Conservation (phyloP, 2,329 filamentous ascomycete genomes). For the Bipolaris victoriae region DNA sequence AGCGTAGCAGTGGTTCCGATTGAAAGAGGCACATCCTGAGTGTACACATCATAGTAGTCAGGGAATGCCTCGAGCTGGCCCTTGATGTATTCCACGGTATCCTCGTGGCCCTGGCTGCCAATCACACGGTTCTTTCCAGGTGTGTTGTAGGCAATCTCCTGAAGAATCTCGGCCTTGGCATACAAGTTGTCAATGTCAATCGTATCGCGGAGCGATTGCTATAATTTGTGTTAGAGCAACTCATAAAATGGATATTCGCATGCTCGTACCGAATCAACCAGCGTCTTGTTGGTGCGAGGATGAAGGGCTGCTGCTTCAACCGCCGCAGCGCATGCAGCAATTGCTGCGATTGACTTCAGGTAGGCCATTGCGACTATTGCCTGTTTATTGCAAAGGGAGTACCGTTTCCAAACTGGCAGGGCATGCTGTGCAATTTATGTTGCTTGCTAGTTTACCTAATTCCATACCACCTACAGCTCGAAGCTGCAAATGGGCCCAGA, state of each 20-base stretch:
- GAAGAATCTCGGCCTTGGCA: conserved; percentile 41
- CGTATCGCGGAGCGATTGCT: conserved; percentile 34
- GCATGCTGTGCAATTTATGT: conserved; percentile 22
- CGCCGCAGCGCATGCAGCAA: conserved; percentile 29
- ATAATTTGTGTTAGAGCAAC: background rate
- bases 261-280: conserved; percentile 35
- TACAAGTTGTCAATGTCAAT: conserved; percentile 36
- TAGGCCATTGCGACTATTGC: conserved; percentile 18
- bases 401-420: conserved; percentile 1
- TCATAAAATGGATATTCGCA: too few species aligned
- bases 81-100: conserved; percentile 49
- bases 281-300: conserved; percentile 29
- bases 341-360: conserved; percentile 31
- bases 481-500: conserved; percentile 10
- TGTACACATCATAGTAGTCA: conserved; percentile 48
- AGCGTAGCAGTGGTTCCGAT: conserved; percentile 38
- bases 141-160: conserved; percentile 50
- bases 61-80: conserved; percentile 36
- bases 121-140: conserved; percentile 51
- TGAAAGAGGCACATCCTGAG: conserved; percentile 36
- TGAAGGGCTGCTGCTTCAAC: conserved; percentile 31
- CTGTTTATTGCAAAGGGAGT: conserved; percentile 3
- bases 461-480: background rate
- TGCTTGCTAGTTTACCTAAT: background rate
- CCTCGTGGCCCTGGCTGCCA: conserved; percentile 48